These are phyloP conservation scores for Eutypella sp. DNA, from an alignment of 2,329 filamentous ascomycete species.

Conservation along the genomic window DNA sequence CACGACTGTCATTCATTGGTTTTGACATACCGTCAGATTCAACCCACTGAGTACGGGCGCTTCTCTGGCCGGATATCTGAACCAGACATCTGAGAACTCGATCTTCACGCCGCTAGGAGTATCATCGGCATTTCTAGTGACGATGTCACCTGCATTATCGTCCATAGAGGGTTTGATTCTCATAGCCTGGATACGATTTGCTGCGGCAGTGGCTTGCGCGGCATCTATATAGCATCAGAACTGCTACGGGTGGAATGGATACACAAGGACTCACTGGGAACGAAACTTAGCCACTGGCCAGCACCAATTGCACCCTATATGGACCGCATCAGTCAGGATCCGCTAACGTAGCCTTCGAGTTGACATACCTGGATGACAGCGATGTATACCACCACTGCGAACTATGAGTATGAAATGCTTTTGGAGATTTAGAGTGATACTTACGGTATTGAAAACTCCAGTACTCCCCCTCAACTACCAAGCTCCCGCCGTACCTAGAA, in stretches of 20 bases:
- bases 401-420: conserved; percentile 7
- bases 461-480: conserved; percentile 50
- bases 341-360: too few species aligned
- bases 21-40: conserved; percentile 42
- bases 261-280: conserved; percentile 38
- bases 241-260: background rate
- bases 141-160: conserved; percentile 18
- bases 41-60: conserved; percentile 54
- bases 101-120: conserved; percentile 47
- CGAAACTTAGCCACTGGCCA: conserved; percentile 63
- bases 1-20: background rate
- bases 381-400: conserved; percentile 53
- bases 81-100: conserved; percentile 52
- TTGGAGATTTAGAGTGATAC: conserved; percentile 1
- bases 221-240: conserved; percentile 33
- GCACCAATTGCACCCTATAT: conserved; percentile 53
- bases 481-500: conserved; percentile 59
- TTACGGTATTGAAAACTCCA: conserved; percentile 39
- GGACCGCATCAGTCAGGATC: conserved; percentile 4
- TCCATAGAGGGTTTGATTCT: conserved; percentile 35
- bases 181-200: conserved; percentile 52
- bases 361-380: conserved; percentile 55
- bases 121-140: conserved; percentile 32
- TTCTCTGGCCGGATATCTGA: conserved; percentile 56
- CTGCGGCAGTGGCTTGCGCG: conserved; percentile 52